These are phyloP conservation scores for Fusarium oxysporum DNA, from an alignment of 2,329 filamentous ascomycete species.

Conservation along the genomic window DNA sequence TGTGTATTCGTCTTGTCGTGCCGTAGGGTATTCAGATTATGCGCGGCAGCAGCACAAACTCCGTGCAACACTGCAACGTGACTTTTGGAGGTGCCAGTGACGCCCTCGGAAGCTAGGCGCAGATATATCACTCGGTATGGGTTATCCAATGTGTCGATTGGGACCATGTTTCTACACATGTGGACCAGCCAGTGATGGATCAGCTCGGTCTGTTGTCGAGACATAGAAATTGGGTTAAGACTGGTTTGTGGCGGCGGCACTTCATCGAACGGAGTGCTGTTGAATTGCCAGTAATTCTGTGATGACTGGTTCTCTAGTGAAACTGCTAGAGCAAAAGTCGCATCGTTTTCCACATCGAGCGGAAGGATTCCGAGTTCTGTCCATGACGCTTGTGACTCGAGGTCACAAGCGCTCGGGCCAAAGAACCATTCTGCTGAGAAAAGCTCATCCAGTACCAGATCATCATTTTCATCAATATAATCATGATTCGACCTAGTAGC, in stretches of 20 bases:
- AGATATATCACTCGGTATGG: not conserved
- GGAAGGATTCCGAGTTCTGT: too few relatives aligned
- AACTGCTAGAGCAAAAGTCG: not conserved
- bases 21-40: not conserved
- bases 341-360: too few relatives aligned
- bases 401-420: too few relatives aligned
- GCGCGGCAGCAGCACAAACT: not conserved
- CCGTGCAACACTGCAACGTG: not conserved
- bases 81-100: not conserved
- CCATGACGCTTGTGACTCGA: too few relatives aligned
- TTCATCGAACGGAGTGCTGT: accelerated
- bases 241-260: not conserved
- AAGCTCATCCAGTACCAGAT: too few relatives aligned
- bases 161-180: not conserved
- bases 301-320: not conserved
- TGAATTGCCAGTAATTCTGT: accelerated
- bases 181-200: not conserved
- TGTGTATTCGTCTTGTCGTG: accelerated
- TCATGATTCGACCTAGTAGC: too few relatives aligned
- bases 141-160: not conserved
- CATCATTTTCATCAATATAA: too few relatives aligned
- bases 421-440: too few relatives aligned
- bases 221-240: not conserved
- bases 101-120: not conserved
- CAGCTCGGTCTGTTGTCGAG: not conserved